These are phyloP conservation scores for Vigna reflexopilosa DNA, from an alignment of 306 rosid species.

Conservation along the genomic window DNA sequence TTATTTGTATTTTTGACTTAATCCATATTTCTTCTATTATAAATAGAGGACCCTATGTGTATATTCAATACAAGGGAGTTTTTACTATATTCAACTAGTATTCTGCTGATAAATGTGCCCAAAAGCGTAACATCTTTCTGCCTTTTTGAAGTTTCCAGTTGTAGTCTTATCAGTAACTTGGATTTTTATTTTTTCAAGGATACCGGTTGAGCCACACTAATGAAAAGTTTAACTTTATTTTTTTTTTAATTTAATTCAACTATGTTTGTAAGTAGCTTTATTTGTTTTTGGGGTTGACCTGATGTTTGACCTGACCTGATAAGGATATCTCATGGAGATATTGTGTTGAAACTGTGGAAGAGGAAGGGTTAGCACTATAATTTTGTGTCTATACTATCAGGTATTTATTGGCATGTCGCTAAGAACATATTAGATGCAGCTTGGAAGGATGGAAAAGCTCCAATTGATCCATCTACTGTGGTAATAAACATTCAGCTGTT, in stretches of 20 bases:
- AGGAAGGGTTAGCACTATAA: not conserved
- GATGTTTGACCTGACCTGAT: not conserved
- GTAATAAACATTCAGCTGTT: slow-evolving; percentile 50
- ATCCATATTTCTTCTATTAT: too few species aligned
- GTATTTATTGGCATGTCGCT: slow-evolving; percentile 98
- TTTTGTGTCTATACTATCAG: slow-evolving; percentile 51
- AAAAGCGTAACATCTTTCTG: slow-evolving; percentile 22
- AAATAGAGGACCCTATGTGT: too few species aligned
- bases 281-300: slow-evolving; percentile 14
- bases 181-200: slow-evolving; percentile 1
- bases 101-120: slow-evolving; percentile 17
- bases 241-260: not conserved
- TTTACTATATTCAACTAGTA: too few species aligned
- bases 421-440: slow-evolving; percentile 97
- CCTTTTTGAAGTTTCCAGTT: slow-evolving; percentile 7
- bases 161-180: not conserved
- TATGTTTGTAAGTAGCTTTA: not conserved
- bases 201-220: not conserved
- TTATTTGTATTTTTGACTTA: too few species aligned
- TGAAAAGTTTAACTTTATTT: not conserved
- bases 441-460: slow-evolving; percentile 98
- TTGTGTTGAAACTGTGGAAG: not conserved
- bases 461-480: slow-evolving; percentile 92
- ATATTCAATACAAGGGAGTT: too few species aligned
- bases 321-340: not conserved